Evolutionary conservation across 345 rosid species (phyloP).

Genomic region (Capsella bursapastoris): DNA sequence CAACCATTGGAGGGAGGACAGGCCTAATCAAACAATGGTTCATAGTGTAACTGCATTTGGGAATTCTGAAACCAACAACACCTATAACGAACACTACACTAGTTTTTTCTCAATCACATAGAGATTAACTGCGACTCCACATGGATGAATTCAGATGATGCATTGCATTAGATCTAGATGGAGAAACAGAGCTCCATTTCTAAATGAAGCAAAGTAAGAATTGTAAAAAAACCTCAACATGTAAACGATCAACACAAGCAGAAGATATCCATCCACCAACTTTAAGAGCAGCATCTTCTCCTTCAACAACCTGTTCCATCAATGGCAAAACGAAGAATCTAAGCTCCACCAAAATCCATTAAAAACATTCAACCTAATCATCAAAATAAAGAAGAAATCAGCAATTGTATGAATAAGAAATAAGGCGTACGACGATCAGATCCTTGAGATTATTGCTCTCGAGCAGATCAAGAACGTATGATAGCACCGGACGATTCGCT

Average conservation of each 20-base stretch:
- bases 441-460: constrained; percentile 83
- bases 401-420: constrained; percentile 9
- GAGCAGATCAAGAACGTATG: constrained; percentile 81
- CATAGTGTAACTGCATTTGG: constrained; percentile 8
- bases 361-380: constrained; percentile 14
- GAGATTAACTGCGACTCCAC: not conserved
- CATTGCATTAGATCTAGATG: not conserved
- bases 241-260: constrained; percentile 85
- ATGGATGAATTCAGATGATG: not conserved
- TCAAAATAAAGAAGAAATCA: not conserved
- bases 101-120: not conserved
- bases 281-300: constrained; percentile 75
- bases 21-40: constrained; percentile 12
- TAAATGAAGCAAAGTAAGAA: not conserved
- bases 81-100: not conserved
- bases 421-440: constrained; percentile 73
- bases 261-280: constrained; percentile 92
- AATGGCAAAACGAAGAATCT: constrained; percentile 10
- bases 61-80: not conserved
- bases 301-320: constrained; percentile 86
- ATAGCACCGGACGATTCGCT: constrained; percentile 88
- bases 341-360: not conserved
- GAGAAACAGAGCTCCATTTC: not conserved
- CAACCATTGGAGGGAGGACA: not conserved
- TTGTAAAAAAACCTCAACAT: constrained; percentile 64